Conservation (phyloP, 2,329 filamentous ascomycete genomes). For the Colletotrichum cordylinicola region DNA sequence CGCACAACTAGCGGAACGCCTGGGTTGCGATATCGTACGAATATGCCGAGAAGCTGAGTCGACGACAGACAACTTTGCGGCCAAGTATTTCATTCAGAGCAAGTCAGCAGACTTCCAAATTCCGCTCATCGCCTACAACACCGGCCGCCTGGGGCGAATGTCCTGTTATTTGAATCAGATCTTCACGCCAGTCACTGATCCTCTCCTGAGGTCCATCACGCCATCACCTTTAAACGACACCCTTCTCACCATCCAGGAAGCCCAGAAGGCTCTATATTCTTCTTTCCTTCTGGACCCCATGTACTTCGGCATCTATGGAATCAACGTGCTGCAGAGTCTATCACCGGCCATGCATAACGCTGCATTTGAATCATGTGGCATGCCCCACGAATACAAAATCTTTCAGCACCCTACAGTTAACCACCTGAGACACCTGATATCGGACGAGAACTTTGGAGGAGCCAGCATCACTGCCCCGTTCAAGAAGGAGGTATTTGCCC, state of each 20-base stretch:
- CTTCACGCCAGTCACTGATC: constrained; percentile 63
- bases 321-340: constrained; percentile 72
- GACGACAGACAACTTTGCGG: constrained; percentile 66
- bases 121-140: constrained; percentile 69
- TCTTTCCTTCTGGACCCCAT: constrained; percentile 72
- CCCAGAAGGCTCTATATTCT: constrained; percentile 69
- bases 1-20: constrained; percentile 60
- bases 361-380: constrained; percentile 69
- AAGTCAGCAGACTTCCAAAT: constrained; percentile 45
- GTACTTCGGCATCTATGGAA: constrained; percentile 76
- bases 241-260: constrained; percentile 63
- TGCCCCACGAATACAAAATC: constrained; percentile 70
- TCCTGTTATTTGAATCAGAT: constrained; percentile 72
- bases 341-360: constrained; percentile 81
- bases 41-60: constrained; percentile 61
- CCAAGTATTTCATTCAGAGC: constrained; percentile 60
- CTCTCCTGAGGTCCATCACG: constrained; percentile 26
- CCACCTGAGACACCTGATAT: constrained; percentile 67
- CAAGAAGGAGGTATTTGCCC: constrained; percentile 74
- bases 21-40: constrained; percentile 68
- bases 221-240: constrained; percentile 13
- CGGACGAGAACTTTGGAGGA: constrained; percentile 72
- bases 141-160: constrained; percentile 63
- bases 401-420: constrained; percentile 67
- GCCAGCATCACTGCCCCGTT: constrained; percentile 75